Base-by-base conservation (phyloP, 169 alveolate species). In the Plasmodium adleri region DNA sequence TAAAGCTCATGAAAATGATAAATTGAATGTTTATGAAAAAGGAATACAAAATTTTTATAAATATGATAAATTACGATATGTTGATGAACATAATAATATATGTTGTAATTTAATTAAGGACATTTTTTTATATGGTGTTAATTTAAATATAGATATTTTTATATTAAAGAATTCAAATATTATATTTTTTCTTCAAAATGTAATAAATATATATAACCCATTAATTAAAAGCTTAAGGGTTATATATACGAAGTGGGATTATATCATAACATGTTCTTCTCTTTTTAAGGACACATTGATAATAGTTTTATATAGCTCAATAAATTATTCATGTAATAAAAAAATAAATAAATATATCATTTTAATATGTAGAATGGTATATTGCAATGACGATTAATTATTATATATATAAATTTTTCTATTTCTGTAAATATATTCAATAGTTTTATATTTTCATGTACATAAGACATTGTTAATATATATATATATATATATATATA, bases 131-230 rank as follows among this genome's bases (percentile, higher is more conserved):
- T 78, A 78, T 66, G 89, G 89, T 64, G 39, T 78, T 28, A 78
- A 78, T 59, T 66, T 78, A 52, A 66, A 78, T 52, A 78, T 78
- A 13, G 89, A 78, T 66, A 52, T 78, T 5, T 78, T 66, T 78
- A 32, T 78, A 58, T 70, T 78, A 20, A 59, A 78, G 17, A 78
- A 66, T 66, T 49, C 43, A 6, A 78, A 78, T 56, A 78, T 78
- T 24, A 49, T 78, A 1, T 78, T 78, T 59, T 78, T 78, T 59
- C 75, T 64, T 12, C 89, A 78, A 15, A 78, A 78, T 52, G 70
- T 78, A 49, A 78, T 78, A 1, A 78, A 64, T 66, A 78, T 78
- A 49, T 78, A 78, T 45, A 78, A 78, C 49, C 89, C 89, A 64
- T 20, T 78, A 12, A 78, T 78, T 49, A 78, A 78, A 66, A 54